These are phyloP conservation scores for Candida chilensis DNA, from an alignment of 805 yeast species.

Conservation along the genomic window DNA sequence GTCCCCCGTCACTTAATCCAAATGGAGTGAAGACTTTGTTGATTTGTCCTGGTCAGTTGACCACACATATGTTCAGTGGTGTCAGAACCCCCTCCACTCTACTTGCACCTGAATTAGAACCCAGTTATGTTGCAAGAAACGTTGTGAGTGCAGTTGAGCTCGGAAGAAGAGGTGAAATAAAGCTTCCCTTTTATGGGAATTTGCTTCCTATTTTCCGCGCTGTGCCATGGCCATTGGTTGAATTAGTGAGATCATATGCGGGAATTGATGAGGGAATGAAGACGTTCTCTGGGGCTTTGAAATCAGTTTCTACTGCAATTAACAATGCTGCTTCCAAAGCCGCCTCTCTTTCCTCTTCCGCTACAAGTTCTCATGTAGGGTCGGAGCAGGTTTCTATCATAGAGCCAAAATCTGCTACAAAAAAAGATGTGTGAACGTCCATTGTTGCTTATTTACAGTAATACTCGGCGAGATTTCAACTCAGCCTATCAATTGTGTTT, in stretches of 20 bases:
- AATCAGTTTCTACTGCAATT: background rate
- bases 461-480: no score
- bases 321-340: conserved; percentile 1
- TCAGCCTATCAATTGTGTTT: no score
- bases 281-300: conserved; percentile 7
- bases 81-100: conserved; percentile 66
- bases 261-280: conserved; percentile 53
- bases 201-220: conserved; percentile 64
- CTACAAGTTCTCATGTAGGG: no score
- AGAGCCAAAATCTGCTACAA: no score
- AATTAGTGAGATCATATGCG: conserved; percentile 42
- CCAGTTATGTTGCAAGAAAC: conserved; percentile 50
- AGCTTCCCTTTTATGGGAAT: conserved; percentile 69
- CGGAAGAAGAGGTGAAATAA: conserved; percentile 63
- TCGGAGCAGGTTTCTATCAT: no score
- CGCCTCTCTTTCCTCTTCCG: no score
- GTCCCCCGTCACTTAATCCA: conserved; percentile 34
- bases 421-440: no score
- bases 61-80: conserved; percentile 64
- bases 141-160: conserved; percentile 46
- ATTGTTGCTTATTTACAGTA: no score
- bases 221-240: conserved; percentile 62
- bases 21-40: conserved; percentile 63
- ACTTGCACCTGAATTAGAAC: conserved; percentile 79
- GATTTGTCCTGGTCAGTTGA: conserved; percentile 83